Base-by-base conservation (phyloP, 2,329 filamentous ascomycete genomes). In the Zymoseptoria brevis region DNA sequence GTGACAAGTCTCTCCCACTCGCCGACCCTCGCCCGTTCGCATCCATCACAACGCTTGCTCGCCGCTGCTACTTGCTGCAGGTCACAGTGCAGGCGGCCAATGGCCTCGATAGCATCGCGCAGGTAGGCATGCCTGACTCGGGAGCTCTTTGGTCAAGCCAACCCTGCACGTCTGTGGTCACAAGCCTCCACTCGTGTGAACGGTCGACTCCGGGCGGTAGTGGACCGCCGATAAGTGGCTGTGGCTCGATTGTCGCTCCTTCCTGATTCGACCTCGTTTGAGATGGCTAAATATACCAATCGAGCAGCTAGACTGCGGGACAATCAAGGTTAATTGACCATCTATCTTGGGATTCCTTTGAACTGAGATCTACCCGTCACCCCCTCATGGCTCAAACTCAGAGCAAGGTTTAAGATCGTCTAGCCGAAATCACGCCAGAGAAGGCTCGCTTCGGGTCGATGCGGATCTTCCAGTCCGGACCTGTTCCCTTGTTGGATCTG, bases 391-490 rank as follows among this genome's bases (percentile, higher is more conserved):
- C 35, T 45, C 35, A n/a, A 45, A 45, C 35, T 45, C 35, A n/a
- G 11, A 45, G 35, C 35, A n/a, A 45, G 13, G 35, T 45, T 45
- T 16, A 45, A 45, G 35, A 45, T 45, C 35, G 35, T 4, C 4
- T 16, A 45, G 35, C 13, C 35, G 35, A 45, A n/a, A 45, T 45
- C 35, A 45, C 35, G 35, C 35, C 35, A 45, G 13, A 45, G 35
- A n/a, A 45, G 35, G 35, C 35, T 45, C 60, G 64, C 61, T 60
- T 60, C 62, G 64, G 62, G 57, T 59, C 62, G 64, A 61, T 52
- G 62, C 63, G 63, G 52, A 11, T 45, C 13, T 45, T 5, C 35
- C 2, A 41, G 35, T 41, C 35, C 35, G 35, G 35, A 41, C 9
- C 35, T 45, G 35, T 45, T 45, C 35, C 35, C 35, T 45, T n/a